A percentile compares a stretch with the other conserved stretches of the same genome.
Conservation (phyloP, 768 basidiomycete species). For the Leucosporidium creatinivorum region DNA sequence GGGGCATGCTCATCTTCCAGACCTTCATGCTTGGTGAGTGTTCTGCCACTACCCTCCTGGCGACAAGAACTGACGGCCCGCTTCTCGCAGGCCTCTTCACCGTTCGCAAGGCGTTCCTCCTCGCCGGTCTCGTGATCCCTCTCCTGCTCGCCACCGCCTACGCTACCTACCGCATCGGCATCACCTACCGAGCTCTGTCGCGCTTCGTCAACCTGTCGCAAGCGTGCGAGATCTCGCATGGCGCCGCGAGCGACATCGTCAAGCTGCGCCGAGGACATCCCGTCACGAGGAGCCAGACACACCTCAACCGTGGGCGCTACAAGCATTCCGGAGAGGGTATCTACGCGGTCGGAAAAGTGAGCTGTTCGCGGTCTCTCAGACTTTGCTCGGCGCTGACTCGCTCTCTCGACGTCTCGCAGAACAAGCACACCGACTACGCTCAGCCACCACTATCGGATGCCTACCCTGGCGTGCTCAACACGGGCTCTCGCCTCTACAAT, state of each 20-base stretch:
- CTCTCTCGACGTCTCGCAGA: conserved; percentile 12
- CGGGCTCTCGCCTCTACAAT: conserved; percentile 88
- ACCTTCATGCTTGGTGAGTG: conserved; percentile 63
- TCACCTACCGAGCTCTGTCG: conserved; percentile 62
- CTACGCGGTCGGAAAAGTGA: conserved; percentile 90
- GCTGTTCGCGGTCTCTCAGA: conserved; percentile 40
- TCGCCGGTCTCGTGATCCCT: conserved; percentile 62
- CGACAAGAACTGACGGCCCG: background rate
- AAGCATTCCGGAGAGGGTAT: conserved; percentile 88
- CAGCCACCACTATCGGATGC: conserved; percentile 96
- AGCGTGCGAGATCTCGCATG: conserved; percentile 57
- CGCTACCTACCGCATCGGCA: conserved; percentile 74
- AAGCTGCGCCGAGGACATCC: conserved; percentile 72
- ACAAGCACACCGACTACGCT: conserved; percentile 50
- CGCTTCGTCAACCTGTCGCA: conserved; percentile 77
- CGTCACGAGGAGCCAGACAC: conserved; percentile 82
- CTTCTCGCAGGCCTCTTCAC: conserved; percentile 71
- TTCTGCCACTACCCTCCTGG: too few relatives aligned
- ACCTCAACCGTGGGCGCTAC: conserved; percentile 77
- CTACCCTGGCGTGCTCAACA: conserved; percentile 88
- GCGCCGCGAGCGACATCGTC: conserved; percentile 59
- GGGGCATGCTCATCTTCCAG: conserved; percentile 87
- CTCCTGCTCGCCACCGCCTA: conserved; percentile 65
- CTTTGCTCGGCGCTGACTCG: background rate
- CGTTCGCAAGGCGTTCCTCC: conserved; percentile 54